Conservation (phyloP, 805 yeast species). For the Candida vartiovaarae region DNA sequence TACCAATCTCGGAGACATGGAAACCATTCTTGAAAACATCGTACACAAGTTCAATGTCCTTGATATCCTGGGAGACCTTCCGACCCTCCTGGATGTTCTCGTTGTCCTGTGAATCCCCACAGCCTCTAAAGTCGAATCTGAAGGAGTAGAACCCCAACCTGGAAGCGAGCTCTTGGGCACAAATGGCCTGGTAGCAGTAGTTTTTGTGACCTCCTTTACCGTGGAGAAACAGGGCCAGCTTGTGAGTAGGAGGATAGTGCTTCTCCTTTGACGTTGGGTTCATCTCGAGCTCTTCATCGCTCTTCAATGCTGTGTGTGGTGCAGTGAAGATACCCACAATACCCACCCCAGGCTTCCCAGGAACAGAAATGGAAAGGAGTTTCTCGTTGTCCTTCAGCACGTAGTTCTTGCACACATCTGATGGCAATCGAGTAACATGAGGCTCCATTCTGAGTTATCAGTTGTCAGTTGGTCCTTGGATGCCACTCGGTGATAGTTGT, state of each 20-base stretch:
- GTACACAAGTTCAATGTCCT: constrained; percentile 51
- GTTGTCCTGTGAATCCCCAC: constrained; percentile 65
- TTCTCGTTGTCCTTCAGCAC: constrained; percentile 19
- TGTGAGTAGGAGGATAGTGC: constrained; percentile 33
- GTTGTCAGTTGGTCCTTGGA: no score
- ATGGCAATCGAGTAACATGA: constrained; percentile 11
- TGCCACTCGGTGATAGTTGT: no score
- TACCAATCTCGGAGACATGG: constrained; percentile 25
- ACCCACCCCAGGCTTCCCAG: constrained; percentile 21
- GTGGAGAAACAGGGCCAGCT: constrained; percentile 61
- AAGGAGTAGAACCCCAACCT: constrained; percentile 57
- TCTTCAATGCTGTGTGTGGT: constrained; percentile 24
- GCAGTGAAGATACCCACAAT: constrained; percentile 30
- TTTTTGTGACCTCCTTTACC: constrained; percentile 84
- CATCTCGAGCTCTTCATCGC: constrained; percentile 13
- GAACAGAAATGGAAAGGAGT: constrained; percentile 21
- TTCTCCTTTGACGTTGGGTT: constrained; percentile 7
- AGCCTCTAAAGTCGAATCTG: constrained; percentile 79
- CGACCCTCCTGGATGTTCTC: constrained; percentile 38
- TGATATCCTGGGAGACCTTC: constrained; percentile 53
- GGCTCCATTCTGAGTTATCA: background rate
- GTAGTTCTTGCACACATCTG: constrained; percentile 18
- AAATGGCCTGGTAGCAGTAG: constrained; percentile 60
- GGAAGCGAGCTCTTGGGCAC: constrained; percentile 54
- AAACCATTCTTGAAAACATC: constrained; percentile 24